Conservation (phyloP, 345 rosid species). For the Ailanthus altissimus region DNA sequence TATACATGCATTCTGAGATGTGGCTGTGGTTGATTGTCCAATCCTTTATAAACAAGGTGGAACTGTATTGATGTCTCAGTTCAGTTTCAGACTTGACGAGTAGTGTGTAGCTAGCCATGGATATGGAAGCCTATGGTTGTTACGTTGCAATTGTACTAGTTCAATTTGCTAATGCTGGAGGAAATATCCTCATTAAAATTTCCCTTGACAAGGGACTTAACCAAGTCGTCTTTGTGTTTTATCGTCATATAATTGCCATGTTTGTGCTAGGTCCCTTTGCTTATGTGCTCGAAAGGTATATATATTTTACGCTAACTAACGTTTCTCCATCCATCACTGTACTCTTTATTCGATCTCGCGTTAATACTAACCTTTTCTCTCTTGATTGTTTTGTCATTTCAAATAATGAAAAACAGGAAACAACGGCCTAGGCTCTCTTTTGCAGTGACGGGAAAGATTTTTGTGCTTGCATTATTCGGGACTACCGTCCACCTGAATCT, state of each 20-base stretch:
- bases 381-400: background rate
- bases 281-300: slow-evolving; percentile 49
- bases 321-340: too few relatives aligned
- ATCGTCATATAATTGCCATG: slow-evolving; percentile 40
- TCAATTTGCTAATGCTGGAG: slow-evolving; percentile 40
- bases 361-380: too few relatives aligned
- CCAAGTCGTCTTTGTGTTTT: slow-evolving; percentile 43
- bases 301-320: too few relatives aligned
- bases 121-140: slow-evolving; percentile 26
- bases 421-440: slow-evolving; percentile 38
- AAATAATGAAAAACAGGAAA: slow-evolving; percentile 37
- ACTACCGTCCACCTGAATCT: slow-evolving; percentile 47
- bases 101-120: background rate
- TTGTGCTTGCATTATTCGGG: slow-evolving; percentile 40
- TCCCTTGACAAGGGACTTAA: slow-evolving; percentile 39
- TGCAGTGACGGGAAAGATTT: slow-evolving; percentile 35
- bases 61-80: too few relatives aligned
- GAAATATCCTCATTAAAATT: slow-evolving; percentile 46
- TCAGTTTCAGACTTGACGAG: too few relatives aligned
- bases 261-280: slow-evolving; percentile 45
- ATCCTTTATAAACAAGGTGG: background rate
- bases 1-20: too few relatives aligned
- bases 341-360: too few relatives aligned
- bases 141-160: slow-evolving; percentile 38
- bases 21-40: too few relatives aligned